Percentiles rank a stretch among this genome's conserved stretches.
Evolutionary conservation across 1,284 basidiomycete genomes (phyloP).

Genomic region (Spongispora temasekensis): DNA sequence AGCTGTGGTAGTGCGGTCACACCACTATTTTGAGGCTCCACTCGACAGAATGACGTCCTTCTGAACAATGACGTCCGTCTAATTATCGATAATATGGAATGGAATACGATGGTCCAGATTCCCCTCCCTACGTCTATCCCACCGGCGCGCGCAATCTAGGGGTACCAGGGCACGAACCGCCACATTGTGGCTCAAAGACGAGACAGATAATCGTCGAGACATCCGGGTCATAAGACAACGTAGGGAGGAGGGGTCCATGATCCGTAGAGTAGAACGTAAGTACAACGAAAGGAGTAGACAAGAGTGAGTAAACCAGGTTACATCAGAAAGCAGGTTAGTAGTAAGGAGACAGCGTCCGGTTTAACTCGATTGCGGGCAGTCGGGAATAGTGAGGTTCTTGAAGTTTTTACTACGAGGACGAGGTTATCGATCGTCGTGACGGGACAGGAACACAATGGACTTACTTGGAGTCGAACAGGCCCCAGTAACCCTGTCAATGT

Average conservation of each 20-base stretch:
- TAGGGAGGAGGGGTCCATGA: background rate
- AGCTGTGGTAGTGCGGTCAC: too few relatives aligned
- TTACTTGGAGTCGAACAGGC: slow-evolving; percentile 61
- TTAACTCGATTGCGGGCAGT: slow-evolving; percentile 35
- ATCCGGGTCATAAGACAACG: background rate
- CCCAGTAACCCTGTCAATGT: slow-evolving; percentile 51
- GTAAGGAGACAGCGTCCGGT: background rate
- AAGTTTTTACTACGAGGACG: slow-evolving; percentile 48
- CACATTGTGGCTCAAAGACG: background rate
- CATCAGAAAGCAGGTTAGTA: slow-evolving; percentile 1
- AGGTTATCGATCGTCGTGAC: slow-evolving; percentile 3
- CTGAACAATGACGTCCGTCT: too few relatives aligned
- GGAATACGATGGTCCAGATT: too few relatives aligned
- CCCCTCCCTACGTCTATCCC: too few relatives aligned
- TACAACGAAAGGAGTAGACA: slow-evolving; percentile 14
- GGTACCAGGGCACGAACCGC: too few relatives aligned
- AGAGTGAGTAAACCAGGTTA: slow-evolving; percentile 4
- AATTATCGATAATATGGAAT: too few relatives aligned
- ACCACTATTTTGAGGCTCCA: too few relatives aligned
- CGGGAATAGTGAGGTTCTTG: slow-evolving; percentile 56
- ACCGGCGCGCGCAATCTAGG: too few relatives aligned
- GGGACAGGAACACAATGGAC: slow-evolving; percentile 14
- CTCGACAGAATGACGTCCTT: too few relatives aligned
- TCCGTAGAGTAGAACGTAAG: slow-evolving; percentile 14
- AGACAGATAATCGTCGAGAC: background rate